Base-by-base conservation (phyloP, 495 filamentous ascomycete species). In the Pyronema domesticum region DNA sequence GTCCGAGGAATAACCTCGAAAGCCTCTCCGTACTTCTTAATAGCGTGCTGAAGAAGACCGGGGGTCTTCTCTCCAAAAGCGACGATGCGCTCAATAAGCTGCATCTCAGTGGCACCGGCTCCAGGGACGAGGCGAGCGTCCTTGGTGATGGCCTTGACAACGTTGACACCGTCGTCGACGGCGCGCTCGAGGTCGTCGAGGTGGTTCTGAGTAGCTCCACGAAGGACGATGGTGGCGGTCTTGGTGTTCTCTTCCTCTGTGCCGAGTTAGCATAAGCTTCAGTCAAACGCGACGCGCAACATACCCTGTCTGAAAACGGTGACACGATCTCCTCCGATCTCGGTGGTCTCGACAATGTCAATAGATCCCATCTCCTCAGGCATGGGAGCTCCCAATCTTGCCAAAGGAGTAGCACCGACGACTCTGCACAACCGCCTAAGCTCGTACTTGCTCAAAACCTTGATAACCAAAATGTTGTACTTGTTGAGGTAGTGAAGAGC, bases 391-490 rank as follows among this genome's bases (percentile, higher is more conserved):
- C 93, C 93, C 48, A 99, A 77, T 61, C 93, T 82, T 36, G 93
- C 93, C 53, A 99, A 78, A 7, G 93, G 93, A 3, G 88, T 95
- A 43, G 91, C 93, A 51, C 93, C 91, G 35, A 99, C 89, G 35
- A 99, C 93, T 47, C 91, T 80, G 76, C 93, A 99, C 56, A 96
- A 71, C 46, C 93, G 77, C 57, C 89, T 78, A 44, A 96, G 77
- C 70, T 99, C 93, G 68, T 94, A 99, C 72, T 99, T 99, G 69
- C 88, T 95, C 60, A 99, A 79, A 64, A 99, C 82, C 71, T 95
- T 95, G 75, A 99, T 88, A 60, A 91, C 81, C 42, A 99, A 78
- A 56, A 99, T 95, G 64, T 84, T 85, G 68, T 84, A 94, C 59
- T 89, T 85, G 76, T 96, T 94, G 55, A 99, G 83, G 71, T 95